These are phyloP conservation scores for Starmerella sp. DNA, from an alignment of 805 yeast genomes.

Conservation along the genomic window DNA sequence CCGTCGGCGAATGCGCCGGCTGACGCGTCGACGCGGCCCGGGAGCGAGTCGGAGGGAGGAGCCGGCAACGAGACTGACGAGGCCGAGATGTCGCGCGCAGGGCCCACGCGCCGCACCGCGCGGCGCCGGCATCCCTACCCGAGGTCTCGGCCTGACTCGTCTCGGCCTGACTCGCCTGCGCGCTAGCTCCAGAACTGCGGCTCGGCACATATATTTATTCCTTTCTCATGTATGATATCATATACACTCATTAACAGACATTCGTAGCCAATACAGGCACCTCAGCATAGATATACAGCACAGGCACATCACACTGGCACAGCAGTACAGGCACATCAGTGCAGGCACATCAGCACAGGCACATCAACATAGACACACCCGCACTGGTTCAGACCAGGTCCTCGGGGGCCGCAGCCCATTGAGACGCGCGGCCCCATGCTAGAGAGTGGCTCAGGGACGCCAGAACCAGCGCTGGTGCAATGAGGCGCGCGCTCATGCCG, in stretches of 20 bases:
- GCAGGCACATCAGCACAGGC: too few species aligned
- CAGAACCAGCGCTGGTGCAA: not conserved
- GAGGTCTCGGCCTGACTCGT: not conserved
- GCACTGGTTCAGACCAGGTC: not conserved
- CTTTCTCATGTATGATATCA: not conserved
- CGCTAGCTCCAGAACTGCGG: too few species aligned
- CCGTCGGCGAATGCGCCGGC: not conserved
- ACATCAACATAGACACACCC: too few species aligned
- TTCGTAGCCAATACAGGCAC: not conserved
- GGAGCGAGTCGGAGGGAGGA: too few species aligned
- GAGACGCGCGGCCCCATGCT: not conserved
- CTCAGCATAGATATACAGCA: too few species aligned
- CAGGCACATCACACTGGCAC: too few species aligned
- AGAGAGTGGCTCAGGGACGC: not conserved
- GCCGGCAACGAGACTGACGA: not conserved
- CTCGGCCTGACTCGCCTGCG: too few species aligned
- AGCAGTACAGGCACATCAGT: too few species aligned
- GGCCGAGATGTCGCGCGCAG: not conserved
- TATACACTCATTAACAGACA: not conserved
- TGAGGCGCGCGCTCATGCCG: not conserved
- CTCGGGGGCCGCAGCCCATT: not conserved
- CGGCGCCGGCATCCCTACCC: slow-evolving; percentile 4
- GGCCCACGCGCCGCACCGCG: not conserved
- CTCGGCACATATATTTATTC: not conserved
- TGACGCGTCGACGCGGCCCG: too few species aligned